A percentile compares a stretch with the other conserved stretches of the same genome.
These are phyloP conservation scores for Trichosporon ovoides DNA, from an alignment of 1,284 basidiomycete genomes.

Conservation along the genomic window DNA sequence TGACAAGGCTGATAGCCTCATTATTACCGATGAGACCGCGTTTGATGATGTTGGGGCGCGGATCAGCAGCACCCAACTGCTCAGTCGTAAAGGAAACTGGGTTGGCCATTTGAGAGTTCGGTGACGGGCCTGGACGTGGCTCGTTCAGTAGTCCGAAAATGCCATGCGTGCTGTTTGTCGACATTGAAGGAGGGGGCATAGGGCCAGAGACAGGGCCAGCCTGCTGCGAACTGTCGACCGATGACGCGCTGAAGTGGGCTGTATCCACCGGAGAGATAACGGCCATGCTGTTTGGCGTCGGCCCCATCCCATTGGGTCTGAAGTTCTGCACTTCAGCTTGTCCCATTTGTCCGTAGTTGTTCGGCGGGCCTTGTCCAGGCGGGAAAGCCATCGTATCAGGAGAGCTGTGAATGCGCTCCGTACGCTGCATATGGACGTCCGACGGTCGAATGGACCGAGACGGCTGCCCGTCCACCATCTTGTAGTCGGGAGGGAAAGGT, in stretches of 20 bases:
- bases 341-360: background rate
- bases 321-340: background rate
- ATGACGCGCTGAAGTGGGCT: background rate
- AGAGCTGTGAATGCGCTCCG: slow-evolving; percentile 2
- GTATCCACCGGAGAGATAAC: slow-evolving; percentile 17
- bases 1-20: slow-evolving; percentile 32
- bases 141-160: slow-evolving; percentile 19
- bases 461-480: slow-evolving; percentile 5
- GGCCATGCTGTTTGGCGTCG: background rate
- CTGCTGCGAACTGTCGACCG: slow-evolving; percentile 1
- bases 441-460: slow-evolving; percentile 10
- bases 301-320: background rate
- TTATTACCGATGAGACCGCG: slow-evolving; percentile 26
- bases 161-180: slow-evolving; percentile 6
- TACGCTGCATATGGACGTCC: slow-evolving; percentile 11
- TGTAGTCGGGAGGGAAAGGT: slow-evolving; percentile 10
- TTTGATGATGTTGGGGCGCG: slow-evolving; percentile 38
- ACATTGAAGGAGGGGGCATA: background rate
- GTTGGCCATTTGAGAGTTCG: background rate
- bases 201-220: background rate
- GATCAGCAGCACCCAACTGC: slow-evolving; percentile 33
- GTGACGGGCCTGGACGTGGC: slow-evolving; percentile 4
- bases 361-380: background rate
- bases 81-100: slow-evolving; percentile 10
- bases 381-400: background rate